phyloP scores from a whole-genome alignment of 768 basidiomycete species.

The Xerocomus potaroensis region DNA sequence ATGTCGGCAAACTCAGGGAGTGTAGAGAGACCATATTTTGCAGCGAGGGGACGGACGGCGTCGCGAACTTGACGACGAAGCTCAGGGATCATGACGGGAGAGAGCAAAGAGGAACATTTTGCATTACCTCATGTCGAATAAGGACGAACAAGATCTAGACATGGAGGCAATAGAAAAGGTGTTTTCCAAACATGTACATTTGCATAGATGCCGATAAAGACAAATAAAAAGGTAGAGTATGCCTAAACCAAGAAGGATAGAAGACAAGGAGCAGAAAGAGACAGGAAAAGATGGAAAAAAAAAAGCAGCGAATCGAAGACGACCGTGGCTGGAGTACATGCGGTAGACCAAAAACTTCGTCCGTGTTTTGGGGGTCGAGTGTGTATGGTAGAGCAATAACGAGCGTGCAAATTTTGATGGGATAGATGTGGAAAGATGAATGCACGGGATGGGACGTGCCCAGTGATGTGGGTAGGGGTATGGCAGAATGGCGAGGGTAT shows the following conservation, averaged over 20 bases:
- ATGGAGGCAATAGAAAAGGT: not conserved
- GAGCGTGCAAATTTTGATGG: constrained; percentile 23
- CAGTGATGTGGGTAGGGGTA: constrained; percentile 23
- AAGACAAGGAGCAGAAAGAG: not conserved
- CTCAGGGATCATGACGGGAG: constrained; percentile 25
- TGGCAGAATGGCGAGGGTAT: constrained; percentile 32
- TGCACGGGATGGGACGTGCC: constrained; percentile 13
- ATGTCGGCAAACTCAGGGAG: constrained; percentile 54
- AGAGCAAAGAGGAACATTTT: not conserved
- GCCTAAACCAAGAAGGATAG: constrained; percentile 22
- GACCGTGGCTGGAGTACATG: constrained; percentile 20
- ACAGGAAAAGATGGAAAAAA: constrained; percentile 1
- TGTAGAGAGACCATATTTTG: constrained; percentile 45
- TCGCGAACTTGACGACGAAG: constrained; percentile 28
- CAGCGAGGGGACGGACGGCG: constrained; percentile 25
- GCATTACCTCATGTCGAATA: constrained; percentile 20
- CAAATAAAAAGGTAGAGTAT: constrained; percentile 32
- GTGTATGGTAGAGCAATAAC: constrained; percentile 27
- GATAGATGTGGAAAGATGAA: constrained; percentile 21
- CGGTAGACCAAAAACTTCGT: constrained; percentile 25
- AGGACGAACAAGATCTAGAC: constrained; percentile 5
- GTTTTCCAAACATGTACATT: constrained; percentile 30
- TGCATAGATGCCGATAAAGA: constrained; percentile 31
- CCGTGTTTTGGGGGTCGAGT: constrained; percentile 22
- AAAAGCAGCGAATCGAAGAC: constrained; percentile 6